These are phyloP conservation scores for Mycosarcoma mackinlayi DNA, from an alignment of 1,284 basidiomycete genomes.

Conservation along the genomic window DNA sequence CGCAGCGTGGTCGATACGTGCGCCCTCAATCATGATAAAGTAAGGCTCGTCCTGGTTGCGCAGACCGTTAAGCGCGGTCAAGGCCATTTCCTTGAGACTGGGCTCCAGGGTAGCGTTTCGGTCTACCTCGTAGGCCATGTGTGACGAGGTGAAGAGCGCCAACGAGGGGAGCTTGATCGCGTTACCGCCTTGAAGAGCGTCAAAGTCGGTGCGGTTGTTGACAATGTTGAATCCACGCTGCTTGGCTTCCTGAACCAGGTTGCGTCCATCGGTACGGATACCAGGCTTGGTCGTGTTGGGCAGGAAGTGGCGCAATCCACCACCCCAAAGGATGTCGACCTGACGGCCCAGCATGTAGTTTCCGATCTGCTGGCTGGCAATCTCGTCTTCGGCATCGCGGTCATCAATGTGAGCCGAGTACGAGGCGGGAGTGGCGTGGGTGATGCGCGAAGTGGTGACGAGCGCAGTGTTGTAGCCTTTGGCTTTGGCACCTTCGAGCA, in stretches of 20 bases:
- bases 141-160: constrained; percentile 56
- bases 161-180: constrained; percentile 49
- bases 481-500: constrained; percentile 67
- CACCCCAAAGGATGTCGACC: constrained; percentile 64
- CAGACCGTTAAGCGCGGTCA: constrained; percentile 63
- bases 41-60: constrained; percentile 59
- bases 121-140: constrained; percentile 68
- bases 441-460: constrained; percentile 66
- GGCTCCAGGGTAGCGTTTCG: constrained; percentile 61
- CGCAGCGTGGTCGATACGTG: constrained; percentile 64
- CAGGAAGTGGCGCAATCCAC: constrained; percentile 63
- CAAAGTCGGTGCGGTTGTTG: constrained; percentile 59
- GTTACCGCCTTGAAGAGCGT: constrained; percentile 46
- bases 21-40: constrained; percentile 67
- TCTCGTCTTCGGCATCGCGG: constrained; percentile 66
- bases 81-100: constrained; percentile 65
- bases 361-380: constrained; percentile 65
- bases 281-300: constrained; percentile 61
- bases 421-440: constrained; percentile 66
- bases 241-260: constrained; percentile 61
- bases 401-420: constrained; percentile 65
- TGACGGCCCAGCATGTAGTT: constrained; percentile 61
- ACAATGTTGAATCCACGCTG: constrained; percentile 55
- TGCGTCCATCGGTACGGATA: constrained; percentile 58
- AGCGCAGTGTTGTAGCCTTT: constrained; percentile 63